These are phyloP conservation scores for Penicillium manginii DNA, from an alignment of 495 filamentous ascomycete genomes.

Conservation along the genomic window DNA sequence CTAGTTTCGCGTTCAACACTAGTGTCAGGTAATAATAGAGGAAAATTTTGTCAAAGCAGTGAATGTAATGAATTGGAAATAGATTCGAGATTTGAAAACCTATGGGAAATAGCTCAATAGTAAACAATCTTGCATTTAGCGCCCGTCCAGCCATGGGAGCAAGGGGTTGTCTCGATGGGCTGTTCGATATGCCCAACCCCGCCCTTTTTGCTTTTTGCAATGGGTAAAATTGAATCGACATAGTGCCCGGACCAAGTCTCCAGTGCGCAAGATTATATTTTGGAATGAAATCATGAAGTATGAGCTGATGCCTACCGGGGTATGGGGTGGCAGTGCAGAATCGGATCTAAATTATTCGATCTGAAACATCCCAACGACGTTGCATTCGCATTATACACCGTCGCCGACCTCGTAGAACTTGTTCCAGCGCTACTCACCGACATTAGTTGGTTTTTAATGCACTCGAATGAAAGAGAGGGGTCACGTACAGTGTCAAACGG, in stretches of 20 bases:
- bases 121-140: neutral
- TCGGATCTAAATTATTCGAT: too few species aligned
- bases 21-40: neutral
- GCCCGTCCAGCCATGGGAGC: neutral
- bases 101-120: neutral
- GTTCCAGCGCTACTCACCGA: constrained; percentile 6
- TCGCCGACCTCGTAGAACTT: constrained; percentile 11
- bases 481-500: constrained; percentile 5
- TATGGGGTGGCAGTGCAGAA: too few species aligned
- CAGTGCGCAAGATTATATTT: too few species aligned
- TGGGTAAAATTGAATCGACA: neutral
- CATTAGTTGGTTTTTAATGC: neutral
- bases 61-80: neutral
- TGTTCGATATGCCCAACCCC: neutral
- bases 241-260: neutral
- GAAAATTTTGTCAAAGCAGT: neutral
- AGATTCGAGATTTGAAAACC: neutral
- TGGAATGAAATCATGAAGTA: neutral
- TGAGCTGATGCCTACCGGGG: neutral
- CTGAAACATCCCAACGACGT: neutral
- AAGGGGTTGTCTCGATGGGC: neutral
- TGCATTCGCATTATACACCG: constrained; percentile 6
- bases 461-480: neutral
- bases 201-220: neutral
- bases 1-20: neutral